phyloP scores from a whole-genome alignment of 169 alveolate genomes.

The Eimeria necatrix region DNA sequence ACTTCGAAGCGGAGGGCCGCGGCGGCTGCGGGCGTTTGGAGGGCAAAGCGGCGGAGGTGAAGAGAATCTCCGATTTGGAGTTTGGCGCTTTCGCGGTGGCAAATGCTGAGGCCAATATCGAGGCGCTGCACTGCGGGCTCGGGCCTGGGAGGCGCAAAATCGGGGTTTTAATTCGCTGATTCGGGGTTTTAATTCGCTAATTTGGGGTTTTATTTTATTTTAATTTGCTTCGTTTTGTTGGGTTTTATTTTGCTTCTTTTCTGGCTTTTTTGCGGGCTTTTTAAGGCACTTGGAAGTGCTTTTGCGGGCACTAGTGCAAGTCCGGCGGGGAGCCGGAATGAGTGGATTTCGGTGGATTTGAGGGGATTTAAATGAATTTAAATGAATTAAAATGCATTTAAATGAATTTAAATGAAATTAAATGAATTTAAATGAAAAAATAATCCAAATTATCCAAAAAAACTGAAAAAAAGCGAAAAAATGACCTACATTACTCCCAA shows the following conservation, averaged over 20 bases:
- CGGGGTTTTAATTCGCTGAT: background rate
- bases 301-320: too few relatives aligned
- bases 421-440: background rate
- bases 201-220: too few relatives aligned
- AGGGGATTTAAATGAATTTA: too few relatives aligned
- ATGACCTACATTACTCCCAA: slow-evolving; percentile 50
- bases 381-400: too few relatives aligned
- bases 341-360: too few relatives aligned
- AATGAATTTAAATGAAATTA: too few relatives aligned
- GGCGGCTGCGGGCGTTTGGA: background rate
- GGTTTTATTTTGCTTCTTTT: background rate
- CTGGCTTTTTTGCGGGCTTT: background rate
- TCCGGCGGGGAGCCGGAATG: too few relatives aligned
- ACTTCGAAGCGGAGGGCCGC: slow-evolving; percentile 71
- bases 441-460: background rate
- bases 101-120: slow-evolving; percentile 80
- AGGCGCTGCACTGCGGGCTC: slow-evolving; percentile 61
- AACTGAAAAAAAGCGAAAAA: background rate
- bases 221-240: background rate
- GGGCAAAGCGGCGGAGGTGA: background rate
- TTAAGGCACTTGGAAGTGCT: too few relatives aligned
- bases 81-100: slow-evolving; percentile 77
- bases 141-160: slow-evolving; percentile 53
- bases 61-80: slow-evolving; percentile 75
- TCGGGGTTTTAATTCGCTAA: background rate